These are phyloP conservation scores for Tausonia pullulans DNA, from an alignment of 1,284 basidiomycete genomes.

Conservation along the genomic window DNA sequence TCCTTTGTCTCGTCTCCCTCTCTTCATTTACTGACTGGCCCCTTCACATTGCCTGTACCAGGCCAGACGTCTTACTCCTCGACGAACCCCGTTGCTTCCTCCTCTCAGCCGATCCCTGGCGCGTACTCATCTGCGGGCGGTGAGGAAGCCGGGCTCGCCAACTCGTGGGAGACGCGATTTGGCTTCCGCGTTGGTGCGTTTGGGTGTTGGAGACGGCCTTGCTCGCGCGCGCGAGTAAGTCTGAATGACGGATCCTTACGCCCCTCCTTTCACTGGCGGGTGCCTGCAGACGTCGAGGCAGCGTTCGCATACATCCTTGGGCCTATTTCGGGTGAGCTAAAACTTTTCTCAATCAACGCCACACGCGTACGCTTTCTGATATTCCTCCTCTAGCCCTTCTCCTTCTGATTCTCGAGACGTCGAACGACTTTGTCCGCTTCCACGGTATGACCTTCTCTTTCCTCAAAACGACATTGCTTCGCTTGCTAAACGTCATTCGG, in stretches of 20 bases:
- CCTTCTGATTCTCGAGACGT: constrained; percentile 61
- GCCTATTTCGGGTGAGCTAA: constrained; percentile 54
- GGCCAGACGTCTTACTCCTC: constrained; percentile 13
- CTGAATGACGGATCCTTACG: too few relatives aligned
- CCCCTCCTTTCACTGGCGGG: too few relatives aligned
- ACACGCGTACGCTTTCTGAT: not conserved
- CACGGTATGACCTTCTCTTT: constrained; percentile 45
- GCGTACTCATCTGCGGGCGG: not conserved
- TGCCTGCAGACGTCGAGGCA: constrained; percentile 46
- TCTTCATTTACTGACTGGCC: not conserved
- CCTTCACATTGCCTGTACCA: not conserved
- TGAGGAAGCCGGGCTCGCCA: constrained; percentile 39
- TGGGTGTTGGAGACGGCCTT: too few relatives aligned
- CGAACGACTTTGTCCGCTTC: constrained; percentile 68
- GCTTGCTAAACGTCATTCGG: not conserved
- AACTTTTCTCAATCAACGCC: not conserved
- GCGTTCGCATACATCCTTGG: constrained; percentile 59
- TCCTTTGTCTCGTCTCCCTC: not conserved
- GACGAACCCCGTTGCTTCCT: not conserved
- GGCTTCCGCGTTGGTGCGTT: constrained; percentile 45
- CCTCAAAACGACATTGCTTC: not conserved
- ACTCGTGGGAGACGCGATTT: constrained; percentile 60
- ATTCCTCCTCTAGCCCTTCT: constrained; percentile 42
- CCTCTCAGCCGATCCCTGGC: not conserved
- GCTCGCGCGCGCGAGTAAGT: too few relatives aligned